These are phyloP conservation scores for Hemileccinum rubropunctum DNA, from an alignment of 768 basidiomycete genomes.

Conservation along the genomic window DNA sequence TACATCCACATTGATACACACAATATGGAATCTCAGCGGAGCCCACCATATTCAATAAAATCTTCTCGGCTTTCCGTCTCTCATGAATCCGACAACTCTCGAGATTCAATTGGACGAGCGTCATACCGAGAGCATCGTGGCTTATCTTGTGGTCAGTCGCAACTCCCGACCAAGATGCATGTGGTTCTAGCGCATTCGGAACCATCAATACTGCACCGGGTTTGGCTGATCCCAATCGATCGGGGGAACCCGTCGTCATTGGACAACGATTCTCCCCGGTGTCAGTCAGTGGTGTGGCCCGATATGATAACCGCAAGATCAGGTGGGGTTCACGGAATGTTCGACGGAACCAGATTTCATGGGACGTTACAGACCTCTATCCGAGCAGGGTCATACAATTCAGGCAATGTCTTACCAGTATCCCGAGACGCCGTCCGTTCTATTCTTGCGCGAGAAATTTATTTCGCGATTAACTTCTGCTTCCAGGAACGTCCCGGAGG, in stretches of 20 bases:
- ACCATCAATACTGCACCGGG: slow-evolving; percentile 3
- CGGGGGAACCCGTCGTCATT: neutral
- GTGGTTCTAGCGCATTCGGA: neutral
- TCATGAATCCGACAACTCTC: slow-evolving; percentile 11
- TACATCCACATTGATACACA: neutral
- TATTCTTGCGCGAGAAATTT: neutral
- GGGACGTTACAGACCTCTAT: neutral
- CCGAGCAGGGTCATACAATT: slow-evolving; percentile 3
- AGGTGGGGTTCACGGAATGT: slow-evolving; percentile 6
- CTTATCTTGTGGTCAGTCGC: slow-evolving; percentile 9
- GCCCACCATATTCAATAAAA: neutral
- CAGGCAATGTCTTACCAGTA: slow-evolving; percentile 18
- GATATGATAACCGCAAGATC: slow-evolving; percentile 10
- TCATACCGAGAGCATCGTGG: slow-evolving; percentile 24
- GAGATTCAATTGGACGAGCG: slow-evolving; percentile 18
- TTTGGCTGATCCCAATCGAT: slow-evolving; percentile 1
- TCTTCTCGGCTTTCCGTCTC: slow-evolving; percentile 14
- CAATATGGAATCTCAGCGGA: neutral
- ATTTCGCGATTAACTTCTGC: neutral
- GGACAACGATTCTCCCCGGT: slow-evolving; percentile 15
- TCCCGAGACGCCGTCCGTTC: slow-evolving; percentile 19
- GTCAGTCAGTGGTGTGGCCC: slow-evolving; percentile 8
- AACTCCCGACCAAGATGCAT: neutral
- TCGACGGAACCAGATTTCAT: neutral
- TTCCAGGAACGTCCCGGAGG: slow-evolving; percentile 22